Base-by-base conservation (phyloP, 2,329 filamentous ascomycete genomes). In the Alternaria brassicae region DNA sequence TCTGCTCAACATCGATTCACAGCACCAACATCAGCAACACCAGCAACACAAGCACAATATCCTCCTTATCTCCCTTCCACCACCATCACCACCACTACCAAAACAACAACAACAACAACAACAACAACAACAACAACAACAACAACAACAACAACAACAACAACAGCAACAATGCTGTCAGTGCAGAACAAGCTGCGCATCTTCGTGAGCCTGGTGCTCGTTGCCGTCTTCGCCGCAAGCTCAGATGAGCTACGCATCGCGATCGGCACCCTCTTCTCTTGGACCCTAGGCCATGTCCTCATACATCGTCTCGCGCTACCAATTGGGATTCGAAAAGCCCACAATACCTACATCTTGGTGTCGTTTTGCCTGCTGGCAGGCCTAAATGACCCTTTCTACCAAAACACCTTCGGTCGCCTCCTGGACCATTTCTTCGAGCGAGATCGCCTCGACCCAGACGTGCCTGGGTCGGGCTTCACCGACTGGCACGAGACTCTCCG, bases 391-490 rank as follows among this genome's bases (percentile, higher is more conserved):
- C 28, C 56, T 25, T 63, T 63, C 42, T 63, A 39, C 47, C 50
- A 61, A 32, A 60, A 61, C 47, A 45, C 47, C 21, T 39, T 56
- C n/a, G 58, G 58, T 2, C 61, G 50, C 9, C 3, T 58, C 27
- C 48, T 63, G 10, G 54, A 58, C 30, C 17, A 60, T 7, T 57
- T 48, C 36, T 58, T 63, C 41, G 34, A 19, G 9, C 57, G 50
- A 47, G 17, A 10, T 45, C 17, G 17, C n/a, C 44, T 17, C 53
- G 53, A 57, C n/a, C 40, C 45, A 32, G 36, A 58, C 17, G 36
- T 57, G 41, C 58, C 58, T 34, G 61, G 61, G 19, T 61, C 51
- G 6, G 58, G 61, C 47, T 61, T 63, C 45, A 55, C 58, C 12
- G 40, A 61, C 21, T 63, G 61, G 58, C 47, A 56, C 50, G 45